Base-by-base conservation (phyloP, 495 filamentous ascomycete species). In the Copromyces sp. region DNA sequence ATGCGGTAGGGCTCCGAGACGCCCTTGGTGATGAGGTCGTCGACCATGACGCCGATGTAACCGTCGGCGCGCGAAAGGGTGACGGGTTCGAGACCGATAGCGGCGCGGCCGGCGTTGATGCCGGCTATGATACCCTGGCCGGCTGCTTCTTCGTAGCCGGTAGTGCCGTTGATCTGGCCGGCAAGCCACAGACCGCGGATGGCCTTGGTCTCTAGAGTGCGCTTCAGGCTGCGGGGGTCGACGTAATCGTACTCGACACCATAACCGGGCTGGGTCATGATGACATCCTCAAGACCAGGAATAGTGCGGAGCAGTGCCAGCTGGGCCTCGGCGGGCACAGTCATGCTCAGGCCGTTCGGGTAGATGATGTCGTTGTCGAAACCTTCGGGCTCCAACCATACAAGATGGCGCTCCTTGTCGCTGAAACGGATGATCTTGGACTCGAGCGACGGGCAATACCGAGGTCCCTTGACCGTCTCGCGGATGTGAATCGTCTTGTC, bases 231-330 rank as follows among this genome's bases (percentile, higher is more conserved):
- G 70, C 95, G 92, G 9, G 95, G 96, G 79, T 99, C 95, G 11
- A 99, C 92, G 81, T 98, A 99, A 84, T 99, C 95, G 80, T 99
- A 99, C 82, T 99, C 95, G 8, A 99, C 95, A 65, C 95, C 95
- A 79, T 99, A 99, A 68, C 95, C 95, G 3, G 95, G 90, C 78
- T 98, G 96, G 5, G 97, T 90, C 96, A 99, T 98, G 61, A 83
- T 89, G 3, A 93, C 93, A 74, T 97, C 89, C 79, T 97, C 94
- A 35, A 99, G 88, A 14, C 95, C 95, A 20, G 81, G 86, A 71
- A 99, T 90, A 0, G 93, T 97, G 70, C 89, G 91, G 12, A 99
- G 86, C 81, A 97, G 89, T 47, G 89, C 87, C 73, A 92, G 90
- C 80, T 99, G 95, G 3, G 90, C 93, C 38, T 92, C 91, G 24